Base-by-base conservation (phyloP, 257 asterid genomes). In the Lycium ferocissimum region DNA sequence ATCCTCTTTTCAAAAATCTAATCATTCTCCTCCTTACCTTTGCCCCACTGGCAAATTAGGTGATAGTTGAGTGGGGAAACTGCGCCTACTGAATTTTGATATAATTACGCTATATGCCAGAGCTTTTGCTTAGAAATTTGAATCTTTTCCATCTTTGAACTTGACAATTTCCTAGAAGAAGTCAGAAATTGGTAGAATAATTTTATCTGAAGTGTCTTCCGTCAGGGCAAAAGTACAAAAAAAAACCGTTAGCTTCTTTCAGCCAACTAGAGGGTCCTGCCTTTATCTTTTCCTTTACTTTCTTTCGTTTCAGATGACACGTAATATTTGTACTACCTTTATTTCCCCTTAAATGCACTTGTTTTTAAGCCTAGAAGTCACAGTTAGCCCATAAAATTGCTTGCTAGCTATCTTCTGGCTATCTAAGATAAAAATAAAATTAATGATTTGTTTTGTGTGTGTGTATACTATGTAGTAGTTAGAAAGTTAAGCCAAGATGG, bases 71-170 rank as follows among this genome's bases (percentile, higher is more conserved):
- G 53, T 71, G 56, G 35, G 56, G 79, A 6, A 71, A 70, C 38
- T 70, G 35, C 9, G 1, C 33, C 14, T 70, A 70, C 56, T 40
- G 7, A 70, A 70, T 1, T 40, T 9, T 71, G 54, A 71, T 71
- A 8, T 43, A 40, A 71, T 43, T 40, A 71, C 8, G 56, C 56
- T 71, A 40, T 43, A 71, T 43, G 56, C 56, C 35, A 9, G 35
- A 40, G 26, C 17, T 40, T 71, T 71, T 40, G 17, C 76, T 14
- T 37, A 38, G 13, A 69, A 14, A 14, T 66, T 69, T 43, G 1
- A 38, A 69, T 37, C 76, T 15, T 69, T 69, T 69, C 51, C 51
- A 69, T 69, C 76, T 43, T 43, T 71, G 79, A 71, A 71, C 79
- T 17, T 43, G 56, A 40, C 9, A 71, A 71, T 71, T 38, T 71